A percentile compares a stretch with the other conserved stretches of the same genome.
Evolutionary conservation across 441 rosid genomes (phyloP).

Genomic region (Jatropha podagrica): DNA sequence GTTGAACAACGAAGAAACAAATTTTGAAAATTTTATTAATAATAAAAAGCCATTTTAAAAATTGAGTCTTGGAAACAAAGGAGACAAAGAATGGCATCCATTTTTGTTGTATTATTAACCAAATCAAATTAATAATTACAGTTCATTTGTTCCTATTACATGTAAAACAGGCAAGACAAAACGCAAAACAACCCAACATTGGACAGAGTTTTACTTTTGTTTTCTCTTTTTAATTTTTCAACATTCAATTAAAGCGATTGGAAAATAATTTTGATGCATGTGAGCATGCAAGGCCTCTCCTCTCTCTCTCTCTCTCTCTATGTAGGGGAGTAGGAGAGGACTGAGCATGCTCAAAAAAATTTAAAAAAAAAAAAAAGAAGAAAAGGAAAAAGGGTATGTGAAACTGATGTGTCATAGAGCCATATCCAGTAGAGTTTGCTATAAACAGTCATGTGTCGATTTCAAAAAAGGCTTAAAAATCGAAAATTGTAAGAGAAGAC

Average conservation of each 20-base stretch:
- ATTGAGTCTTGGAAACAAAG: conserved; percentile 4
- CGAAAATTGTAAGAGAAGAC: conserved; percentile 22
- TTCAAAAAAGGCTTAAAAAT: conserved; percentile 21
- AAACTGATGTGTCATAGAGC: conserved; percentile 13
- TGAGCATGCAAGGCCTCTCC: too few relatives aligned
- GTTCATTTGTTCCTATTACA: conserved; percentile 23
- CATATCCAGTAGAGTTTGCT: neutral
- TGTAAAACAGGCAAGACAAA: conserved; percentile 24
- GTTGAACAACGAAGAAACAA: neutral
- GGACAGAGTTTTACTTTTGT: conserved; percentile 28
- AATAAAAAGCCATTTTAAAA: neutral
- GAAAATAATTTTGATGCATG: conserved; percentile 6
- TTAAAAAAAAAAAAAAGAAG: too few relatives aligned
- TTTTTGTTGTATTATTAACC: conserved; percentile 27
- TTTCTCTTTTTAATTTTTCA: neutral
- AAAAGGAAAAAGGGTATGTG: neutral
- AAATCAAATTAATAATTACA: conserved; percentile 22
- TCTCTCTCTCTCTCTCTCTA: too few relatives aligned
- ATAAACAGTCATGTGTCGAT: conserved; percentile 31
- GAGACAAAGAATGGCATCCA: conserved; percentile 21
- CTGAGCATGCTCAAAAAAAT: neutral
- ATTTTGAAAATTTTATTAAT: conserved; percentile 17
- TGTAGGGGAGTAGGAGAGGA: neutral
- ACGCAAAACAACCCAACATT: conserved; percentile 16
- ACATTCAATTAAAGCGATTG: conserved; percentile 8